phyloP scores from a whole-genome alignment of 306 rosid genomes.

The Fagus sylvatica region DNA sequence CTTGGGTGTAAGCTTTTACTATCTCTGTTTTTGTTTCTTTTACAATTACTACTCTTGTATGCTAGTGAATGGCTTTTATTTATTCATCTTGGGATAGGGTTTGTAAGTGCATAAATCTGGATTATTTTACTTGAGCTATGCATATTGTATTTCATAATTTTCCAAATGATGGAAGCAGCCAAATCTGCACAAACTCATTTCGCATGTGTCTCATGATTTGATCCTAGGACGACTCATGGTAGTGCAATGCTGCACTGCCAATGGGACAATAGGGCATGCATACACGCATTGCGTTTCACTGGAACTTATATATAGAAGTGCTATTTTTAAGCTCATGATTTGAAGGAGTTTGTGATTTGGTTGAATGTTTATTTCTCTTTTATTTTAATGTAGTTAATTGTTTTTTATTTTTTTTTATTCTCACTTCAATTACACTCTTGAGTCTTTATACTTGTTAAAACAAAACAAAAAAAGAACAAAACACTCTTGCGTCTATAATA shows the following conservation, averaged over 20 bases:
- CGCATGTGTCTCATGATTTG: not conserved
- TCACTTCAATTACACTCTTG: not conserved
- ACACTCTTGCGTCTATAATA: too few relatives aligned
- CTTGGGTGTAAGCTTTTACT: slow-evolving; percentile 68
- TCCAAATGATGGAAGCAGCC: not conserved
- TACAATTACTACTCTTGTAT: not conserved
- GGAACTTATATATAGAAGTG: not conserved
- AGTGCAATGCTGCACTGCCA: not conserved
- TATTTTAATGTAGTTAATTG: too few relatives aligned
- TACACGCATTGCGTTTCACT: not conserved
- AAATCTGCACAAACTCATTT: not conserved
- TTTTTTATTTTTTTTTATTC: not conserved
- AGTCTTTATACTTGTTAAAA: not conserved
- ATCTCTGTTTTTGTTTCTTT: not conserved
- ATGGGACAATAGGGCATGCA: not conserved
- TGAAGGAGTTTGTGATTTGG: slow-evolving; percentile 6
- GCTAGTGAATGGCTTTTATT: not conserved
- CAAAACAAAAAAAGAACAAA: too few relatives aligned
- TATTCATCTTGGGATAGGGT: not conserved
- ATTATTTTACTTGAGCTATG: not conserved
- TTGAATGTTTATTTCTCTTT: not conserved
- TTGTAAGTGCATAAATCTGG: not conserved
- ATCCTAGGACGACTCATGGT: not conserved
- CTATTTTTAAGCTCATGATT: not conserved
- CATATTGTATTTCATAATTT: not conserved